Percentiles rank a stretch among this genome's conserved stretches.
phyloP scores from a whole-genome alignment of 345 rosid species.

The Citrus sp. region DNA sequence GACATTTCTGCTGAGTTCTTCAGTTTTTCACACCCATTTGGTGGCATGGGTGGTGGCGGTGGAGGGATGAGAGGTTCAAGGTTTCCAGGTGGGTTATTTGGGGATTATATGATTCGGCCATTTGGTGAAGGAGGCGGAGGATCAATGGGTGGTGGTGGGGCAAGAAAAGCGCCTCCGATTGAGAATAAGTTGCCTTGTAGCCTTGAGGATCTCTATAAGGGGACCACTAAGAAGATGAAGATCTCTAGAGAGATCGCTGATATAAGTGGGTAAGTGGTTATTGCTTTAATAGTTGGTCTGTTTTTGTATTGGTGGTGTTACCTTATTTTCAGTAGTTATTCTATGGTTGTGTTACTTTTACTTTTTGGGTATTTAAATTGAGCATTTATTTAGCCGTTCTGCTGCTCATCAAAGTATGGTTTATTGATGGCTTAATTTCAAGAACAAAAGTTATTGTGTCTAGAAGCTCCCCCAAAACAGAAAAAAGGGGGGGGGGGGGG shows the following conservation, averaged over 20 bases:
- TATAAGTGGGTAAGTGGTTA: conserved; percentile 39
- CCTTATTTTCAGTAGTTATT: not conserved
- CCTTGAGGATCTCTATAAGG: conserved; percentile 61
- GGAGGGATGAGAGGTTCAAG: conserved; percentile 38
- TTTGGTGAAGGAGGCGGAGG: conserved; percentile 44
- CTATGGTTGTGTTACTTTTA: not conserved
- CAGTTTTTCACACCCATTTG: conserved; percentile 54
- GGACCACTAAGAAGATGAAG: conserved; percentile 64
- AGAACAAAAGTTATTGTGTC: no score
- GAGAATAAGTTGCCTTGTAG: conserved; percentile 52
- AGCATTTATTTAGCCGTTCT: not conserved
- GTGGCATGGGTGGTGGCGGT: conserved; percentile 21
- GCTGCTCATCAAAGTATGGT: not conserved
- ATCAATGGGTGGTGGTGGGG: conserved; percentile 41
- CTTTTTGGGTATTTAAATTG: not conserved
- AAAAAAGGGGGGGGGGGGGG: accelerated
- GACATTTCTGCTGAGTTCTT: conserved; percentile 76
- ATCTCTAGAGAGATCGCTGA: conserved; percentile 53
- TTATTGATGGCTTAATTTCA: not conserved
- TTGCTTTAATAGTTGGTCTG: not conserved
- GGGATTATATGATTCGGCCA: conserved; percentile 50
- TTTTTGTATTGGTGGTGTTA: not conserved
- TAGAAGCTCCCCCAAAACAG: no score
- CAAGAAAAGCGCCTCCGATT: conserved; percentile 46
- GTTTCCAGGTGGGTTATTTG: conserved; percentile 51